phyloP scores from a whole-genome alignment of 1,284 basidiomycete species.

The Phlebopus sp. region DNA sequence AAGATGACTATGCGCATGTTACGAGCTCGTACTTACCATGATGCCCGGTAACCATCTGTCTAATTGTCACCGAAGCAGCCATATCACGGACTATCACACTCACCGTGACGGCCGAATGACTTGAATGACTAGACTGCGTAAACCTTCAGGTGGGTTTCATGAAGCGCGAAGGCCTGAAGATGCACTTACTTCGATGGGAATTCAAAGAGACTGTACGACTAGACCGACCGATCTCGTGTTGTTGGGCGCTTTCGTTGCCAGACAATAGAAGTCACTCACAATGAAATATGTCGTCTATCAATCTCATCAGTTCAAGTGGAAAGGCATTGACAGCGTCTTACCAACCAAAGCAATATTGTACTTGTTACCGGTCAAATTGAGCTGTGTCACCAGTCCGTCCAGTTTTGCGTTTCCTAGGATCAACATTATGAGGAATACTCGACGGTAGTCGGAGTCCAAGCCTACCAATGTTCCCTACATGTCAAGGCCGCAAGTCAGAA shows the following conservation, averaged over 20 bases:
- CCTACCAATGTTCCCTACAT: constrained; percentile 31
- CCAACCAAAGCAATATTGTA: constrained; percentile 63
- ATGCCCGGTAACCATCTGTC: constrained; percentile 47
- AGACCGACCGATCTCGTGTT: neutral
- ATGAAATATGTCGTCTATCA: constrained; percentile 64
- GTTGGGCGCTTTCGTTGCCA: neutral
- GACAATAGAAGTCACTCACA: constrained; percentile 36
- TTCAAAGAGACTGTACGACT: constrained; percentile 21
- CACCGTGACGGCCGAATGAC: constrained; percentile 44
- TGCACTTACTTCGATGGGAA: constrained; percentile 24
- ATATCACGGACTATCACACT: constrained; percentile 6
- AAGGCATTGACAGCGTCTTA: neutral
- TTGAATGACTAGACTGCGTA: constrained; percentile 44
- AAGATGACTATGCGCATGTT: neutral
- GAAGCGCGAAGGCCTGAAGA: neutral
- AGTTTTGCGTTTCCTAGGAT: constrained; percentile 58
- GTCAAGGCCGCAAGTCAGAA: neutral
- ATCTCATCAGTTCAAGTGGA: neutral
- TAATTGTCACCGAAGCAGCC: neutral
- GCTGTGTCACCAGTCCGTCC: constrained; percentile 51
- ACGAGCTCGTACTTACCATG: constrained; percentile 38
- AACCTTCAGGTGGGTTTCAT: neutral
- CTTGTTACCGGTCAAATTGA: constrained; percentile 51
- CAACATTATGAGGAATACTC: neutral
- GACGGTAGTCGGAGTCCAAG: neutral